These are phyloP conservation scores for Dryas octopetala DNA, from an alignment of 306 rosid genomes.

Conservation along the genomic window DNA sequence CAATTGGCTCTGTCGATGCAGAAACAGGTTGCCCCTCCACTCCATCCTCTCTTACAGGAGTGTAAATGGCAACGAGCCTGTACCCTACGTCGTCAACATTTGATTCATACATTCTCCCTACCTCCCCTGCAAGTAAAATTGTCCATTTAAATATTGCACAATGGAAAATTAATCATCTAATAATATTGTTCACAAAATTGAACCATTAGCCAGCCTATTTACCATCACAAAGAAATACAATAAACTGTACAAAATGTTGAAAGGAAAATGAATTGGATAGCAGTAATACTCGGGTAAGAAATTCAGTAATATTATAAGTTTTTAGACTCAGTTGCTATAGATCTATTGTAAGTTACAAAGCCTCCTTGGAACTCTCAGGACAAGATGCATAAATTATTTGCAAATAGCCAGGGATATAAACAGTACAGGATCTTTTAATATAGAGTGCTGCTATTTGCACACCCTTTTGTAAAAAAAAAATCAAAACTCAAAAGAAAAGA, in stretches of 20 bases:
- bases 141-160: constrained; percentile 19
- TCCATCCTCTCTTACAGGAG: constrained; percentile 96
- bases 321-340: not conserved
- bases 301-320: not conserved
- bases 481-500: no score
- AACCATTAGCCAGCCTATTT: not conserved
- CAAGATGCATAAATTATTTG: not conserved
- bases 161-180: constrained; percentile 6
- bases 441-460: no score
- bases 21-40: constrained; percentile 89
- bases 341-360: not conserved
- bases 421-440: no score
- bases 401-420: no score
- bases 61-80: constrained; percentile 87
- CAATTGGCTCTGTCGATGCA: constrained; percentile 92
- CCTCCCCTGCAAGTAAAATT: constrained; percentile 66
- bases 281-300: not conserved
- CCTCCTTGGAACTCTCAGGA: not conserved
- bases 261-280: not conserved
- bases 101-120: constrained; percentile 89
- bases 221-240: not conserved
- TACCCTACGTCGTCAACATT: constrained; percentile 97
- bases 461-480: no score
- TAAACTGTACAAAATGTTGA: not conserved
- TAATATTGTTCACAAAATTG: not conserved